Evolutionary conservation across 2,329 filamentous ascomycete genomes (phyloP).

Genomic region (Stagonosporopsis chrysanthemi): DNA sequence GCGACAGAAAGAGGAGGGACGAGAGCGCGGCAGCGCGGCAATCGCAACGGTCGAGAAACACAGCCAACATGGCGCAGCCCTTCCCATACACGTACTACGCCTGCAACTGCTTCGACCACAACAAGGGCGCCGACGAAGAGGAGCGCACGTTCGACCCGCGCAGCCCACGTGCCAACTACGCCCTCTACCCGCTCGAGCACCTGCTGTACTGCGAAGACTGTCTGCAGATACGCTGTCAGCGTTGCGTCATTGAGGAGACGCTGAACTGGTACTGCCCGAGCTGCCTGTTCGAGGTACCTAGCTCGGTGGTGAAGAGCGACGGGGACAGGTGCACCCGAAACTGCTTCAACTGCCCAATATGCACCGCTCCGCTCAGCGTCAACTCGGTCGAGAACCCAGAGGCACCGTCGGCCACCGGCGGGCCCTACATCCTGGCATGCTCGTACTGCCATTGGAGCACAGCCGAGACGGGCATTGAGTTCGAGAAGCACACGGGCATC

Average conservation of each 20-base stretch:
- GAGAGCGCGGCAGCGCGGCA: not conserved
- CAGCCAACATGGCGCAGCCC: constrained; percentile 58
- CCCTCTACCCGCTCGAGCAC: constrained; percentile 90
- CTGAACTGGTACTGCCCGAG: constrained; percentile 94
- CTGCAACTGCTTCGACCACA: constrained; percentile 66
- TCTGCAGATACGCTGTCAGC: constrained; percentile 90
- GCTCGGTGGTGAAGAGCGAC: constrained; percentile 88
- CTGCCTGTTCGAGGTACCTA: constrained; percentile 95
- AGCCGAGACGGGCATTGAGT: constrained; percentile 85
- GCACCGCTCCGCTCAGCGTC: constrained; percentile 79
- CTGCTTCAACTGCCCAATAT: constrained; percentile 94
- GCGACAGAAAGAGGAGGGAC: constrained; percentile 11
- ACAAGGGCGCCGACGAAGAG: constrained; percentile 67
- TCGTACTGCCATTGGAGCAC: constrained; percentile 94
- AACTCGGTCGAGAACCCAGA: constrained; percentile 68
- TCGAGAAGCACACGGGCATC: constrained; percentile 88
- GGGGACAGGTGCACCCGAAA: constrained; percentile 94
- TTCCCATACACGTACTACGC: constrained; percentile 72
- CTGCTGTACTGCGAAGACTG: constrained; percentile 97
- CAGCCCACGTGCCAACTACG: constrained; percentile 84
- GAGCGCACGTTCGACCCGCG: constrained; percentile 86
- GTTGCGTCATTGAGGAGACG: constrained; percentile 92
- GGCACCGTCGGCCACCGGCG: constrained; percentile 43
- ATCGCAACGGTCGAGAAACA: not conserved
- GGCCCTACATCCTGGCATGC: constrained; percentile 82